Evolutionary conservation across 345 rosid species (phyloP), one percentile per base, ranked within the genome.

Genomic region (Syzygium oleosum): DNA sequence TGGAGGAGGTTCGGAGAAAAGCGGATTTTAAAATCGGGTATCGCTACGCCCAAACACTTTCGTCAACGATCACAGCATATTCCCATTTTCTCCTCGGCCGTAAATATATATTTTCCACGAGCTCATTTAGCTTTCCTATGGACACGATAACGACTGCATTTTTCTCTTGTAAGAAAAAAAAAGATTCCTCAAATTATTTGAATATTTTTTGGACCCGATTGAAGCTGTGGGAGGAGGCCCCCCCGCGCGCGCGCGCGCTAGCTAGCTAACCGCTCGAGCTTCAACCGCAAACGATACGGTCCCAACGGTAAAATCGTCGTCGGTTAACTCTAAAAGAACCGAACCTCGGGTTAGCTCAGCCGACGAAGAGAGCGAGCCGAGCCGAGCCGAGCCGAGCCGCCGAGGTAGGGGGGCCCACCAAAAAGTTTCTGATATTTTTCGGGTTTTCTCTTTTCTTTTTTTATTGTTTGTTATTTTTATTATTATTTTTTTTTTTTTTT

Each of bases 1-100:
- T 3, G 41, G 3, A 0, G 1, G 0, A 4, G 2, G 2, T 31
- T n/a, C 2, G 0, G 5, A 68, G 34, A 65, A 31, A 16, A 31
- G 3, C 0, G 3, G 1, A 73, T 8, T 61, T n/a, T 12, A 27
- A 61, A n/a, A 61, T 61, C 9, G 3, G 3, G 4, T 3, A n/a
- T 61, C 2, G 0, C 11, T 15, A 3, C 4, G 1, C 3, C 17
- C 5, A 61, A 3, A 34, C 2, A 16, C 31, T 65, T 16, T 7
- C 19, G 16, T 0, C 0, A 16, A 65, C 1, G 1, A 7, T 9
- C 12, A 31, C 46, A 14, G 29, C 13, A 17, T 7, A 19, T 17
- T 6, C 46, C 1, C 46, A 43, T 1, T 5, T 43, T 43, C 46
- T 43, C 46, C 7, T 43, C 46, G 46, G 46, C 7, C 46, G 46